Base-by-base conservation (phyloP, 2,329 filamentous ascomycete genomes). In the Fusarium odoratissimum region DNA sequence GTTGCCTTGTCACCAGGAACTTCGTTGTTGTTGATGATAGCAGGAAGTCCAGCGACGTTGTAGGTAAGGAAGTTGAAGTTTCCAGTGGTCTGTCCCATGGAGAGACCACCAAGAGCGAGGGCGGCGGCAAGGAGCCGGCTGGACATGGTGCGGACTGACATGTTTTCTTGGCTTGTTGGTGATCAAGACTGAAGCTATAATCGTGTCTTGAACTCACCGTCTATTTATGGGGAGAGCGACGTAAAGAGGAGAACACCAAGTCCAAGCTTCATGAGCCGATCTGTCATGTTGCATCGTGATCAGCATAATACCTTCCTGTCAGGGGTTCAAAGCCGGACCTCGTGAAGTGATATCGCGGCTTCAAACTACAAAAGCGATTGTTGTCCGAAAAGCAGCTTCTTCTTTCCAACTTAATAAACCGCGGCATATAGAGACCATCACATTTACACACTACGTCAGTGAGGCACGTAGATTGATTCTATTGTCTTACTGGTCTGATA, bases 41-140 rank as follows among this genome's bases (percentile, higher is more conserved):
- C 78, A 3, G 90, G 90, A 5, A 91, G 83, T 25, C 89, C 89
- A 21, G 89, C 89, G 38, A 91, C 88, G 73, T 91, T 91, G 81
- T 88, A 87, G 28, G 86, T 83, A 30, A 91, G 79, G 57, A 88
- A 78, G 64, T 83, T 86, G 78, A 91, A 86, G n/a, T 82, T 80
- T 41, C 82, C 82, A 12, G 62, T 66, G 6, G 66, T 33, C 52
- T 75, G 72, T 21, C 59, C 38, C 16, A 46, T 23, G 8, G 65
- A 48, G 1, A 51, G 28, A 19, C 60, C 28, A 23, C 46, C 33
- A n/a, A 74, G n/a, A 28, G 55, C 46, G 17, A 72, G 48, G n/a
- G 69, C 57, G 8, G 57, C 54, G 25, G 52, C 55, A 14, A 73
- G 41, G 40, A 75, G 46, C 28, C 51, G 57, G 31, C 37, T 64